phyloP scores from a whole-genome alignment of 768 basidiomycete species.

The Hemileccinum impolitum region DNA sequence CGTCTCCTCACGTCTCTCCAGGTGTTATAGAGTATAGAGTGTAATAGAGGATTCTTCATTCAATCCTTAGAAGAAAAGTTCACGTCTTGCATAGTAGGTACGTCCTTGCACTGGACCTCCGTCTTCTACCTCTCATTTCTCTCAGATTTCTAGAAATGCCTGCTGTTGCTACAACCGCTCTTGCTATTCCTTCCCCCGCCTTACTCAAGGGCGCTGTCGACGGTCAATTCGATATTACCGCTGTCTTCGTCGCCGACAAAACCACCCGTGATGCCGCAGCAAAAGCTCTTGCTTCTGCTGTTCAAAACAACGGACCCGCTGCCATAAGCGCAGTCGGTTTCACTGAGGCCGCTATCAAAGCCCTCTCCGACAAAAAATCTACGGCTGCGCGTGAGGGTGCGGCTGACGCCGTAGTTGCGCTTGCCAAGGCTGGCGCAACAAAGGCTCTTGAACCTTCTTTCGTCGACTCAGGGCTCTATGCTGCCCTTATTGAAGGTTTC shows the following conservation, averaged over 20 bases:
- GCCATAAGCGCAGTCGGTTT: constrained; percentile 70
- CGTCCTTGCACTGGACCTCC: constrained; percentile 9
- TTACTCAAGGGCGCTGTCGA: constrained; percentile 70
- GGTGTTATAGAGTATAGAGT: constrained; percentile 43
- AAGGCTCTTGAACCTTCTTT: constrained; percentile 87
- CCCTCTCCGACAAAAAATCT: constrained; percentile 93
- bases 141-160: constrained; percentile 72
- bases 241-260: constrained; percentile 86
- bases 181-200: constrained; percentile 57
- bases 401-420: constrained; percentile 60
- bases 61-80: constrained; percentile 37
- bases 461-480: constrained; percentile 81
- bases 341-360: constrained; percentile 72
- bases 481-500: constrained; percentile 84
- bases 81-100: constrained; percentile 45
- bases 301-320: constrained; percentile 81
- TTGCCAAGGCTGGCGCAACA: constrained; percentile 68
- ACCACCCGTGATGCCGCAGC: constrained; percentile 71
- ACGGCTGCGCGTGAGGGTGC: constrained; percentile 90
- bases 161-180: constrained; percentile 65
- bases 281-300: constrained; percentile 63
- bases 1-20: constrained; percentile 14
- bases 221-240: constrained; percentile 64
- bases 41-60: constrained; percentile 51
- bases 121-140: background rate